Evolutionary conservation across 2,329 filamentous ascomycete species (phyloP).

Genomic region (Ophiostoma sp.): DNA sequence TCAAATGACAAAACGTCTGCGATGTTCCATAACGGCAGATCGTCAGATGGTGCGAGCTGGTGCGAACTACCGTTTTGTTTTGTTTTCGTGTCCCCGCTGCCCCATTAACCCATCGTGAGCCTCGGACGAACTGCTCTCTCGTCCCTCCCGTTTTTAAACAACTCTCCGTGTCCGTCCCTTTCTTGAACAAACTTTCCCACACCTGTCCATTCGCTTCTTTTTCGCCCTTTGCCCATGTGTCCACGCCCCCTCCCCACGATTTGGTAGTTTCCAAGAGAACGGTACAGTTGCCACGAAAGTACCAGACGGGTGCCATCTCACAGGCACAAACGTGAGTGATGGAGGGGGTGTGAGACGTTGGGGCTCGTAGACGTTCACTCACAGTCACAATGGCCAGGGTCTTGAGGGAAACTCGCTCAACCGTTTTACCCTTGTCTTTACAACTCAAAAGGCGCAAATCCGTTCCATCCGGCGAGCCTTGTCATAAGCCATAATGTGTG

Average conservation of each 20-base stretch:
- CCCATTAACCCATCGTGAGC: background rate
- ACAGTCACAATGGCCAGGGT: background rate
- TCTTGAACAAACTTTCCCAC: background rate
- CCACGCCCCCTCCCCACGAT: background rate
- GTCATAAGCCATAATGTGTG: background rate
- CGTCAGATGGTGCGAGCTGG: background rate
- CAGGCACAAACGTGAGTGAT: background rate
- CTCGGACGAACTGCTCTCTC: slow-evolving; percentile 10
- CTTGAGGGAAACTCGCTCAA: background rate
- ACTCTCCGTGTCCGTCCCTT: background rate
- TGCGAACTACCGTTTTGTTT: background rate
- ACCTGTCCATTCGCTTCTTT: background rate
- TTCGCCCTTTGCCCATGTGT: background rate
- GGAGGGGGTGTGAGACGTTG: slow-evolving; percentile 11
- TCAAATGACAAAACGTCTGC: background rate
- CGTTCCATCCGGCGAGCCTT: slow-evolving; percentile 9
- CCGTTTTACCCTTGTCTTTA: background rate
- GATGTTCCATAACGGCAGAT: background rate
- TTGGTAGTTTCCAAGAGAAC: background rate
- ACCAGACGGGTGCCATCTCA: background rate
- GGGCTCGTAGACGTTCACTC: background rate
- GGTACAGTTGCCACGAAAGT: background rate
- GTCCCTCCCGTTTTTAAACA: background rate
- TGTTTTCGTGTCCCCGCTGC: background rate
- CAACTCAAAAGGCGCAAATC: background rate